Evolutionary conservation across 176 grass and related monocot species (phyloP), one percentile per base, ranked within the genome.

Genomic region (Ananas comosus): DNA sequence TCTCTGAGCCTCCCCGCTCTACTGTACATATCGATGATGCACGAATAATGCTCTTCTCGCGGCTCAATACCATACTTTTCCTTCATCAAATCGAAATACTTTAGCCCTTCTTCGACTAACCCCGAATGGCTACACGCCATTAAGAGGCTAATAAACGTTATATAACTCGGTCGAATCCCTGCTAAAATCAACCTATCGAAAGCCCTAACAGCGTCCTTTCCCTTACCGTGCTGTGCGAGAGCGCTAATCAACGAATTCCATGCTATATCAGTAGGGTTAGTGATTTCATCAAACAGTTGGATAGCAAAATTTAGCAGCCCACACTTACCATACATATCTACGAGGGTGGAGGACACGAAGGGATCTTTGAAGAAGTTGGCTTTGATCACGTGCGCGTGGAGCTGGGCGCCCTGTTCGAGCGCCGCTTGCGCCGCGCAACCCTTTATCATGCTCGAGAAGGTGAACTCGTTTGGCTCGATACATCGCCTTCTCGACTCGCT

Each of bases 291-390:
- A 64, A 90, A 86, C 75, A 90, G 57, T 58, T 90, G 80, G 52
- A 75, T 22, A 3, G 87, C 82, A 51, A 76, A 65, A 67, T 51
- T 65, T 49, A 86, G 58, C 14, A 80, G 80, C 10, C 88, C 88
- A 65, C 83, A 83, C 49, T 90, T 90, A 33, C 83, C 88, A 65
- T 86, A 91, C 88, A 86, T 91, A 72, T 83, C 77, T 24, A 90
- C 67, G 63, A 86, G 77, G 49, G 80, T 78, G 42, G 88, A 91
- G 53, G 42, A 51, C 64, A 90, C 73, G 68, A 81, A 83, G 1
- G 80, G 77, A 16, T 91, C 83, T 0, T 16, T 12, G 42, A 80
- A 69, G 10, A 78, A 78, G 80, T 28, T 81, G 63, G 59, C 63
- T 72, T 91, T 91, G 70, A 83, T 78, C 67, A 86, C 74, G 28